A percentile compares a stretch with the other conserved stretches of the same genome.
Evolutionary conservation across 108 stramenopile species (phyloP).

Genomic region (Chaetoceros tenuissimus): DNA sequence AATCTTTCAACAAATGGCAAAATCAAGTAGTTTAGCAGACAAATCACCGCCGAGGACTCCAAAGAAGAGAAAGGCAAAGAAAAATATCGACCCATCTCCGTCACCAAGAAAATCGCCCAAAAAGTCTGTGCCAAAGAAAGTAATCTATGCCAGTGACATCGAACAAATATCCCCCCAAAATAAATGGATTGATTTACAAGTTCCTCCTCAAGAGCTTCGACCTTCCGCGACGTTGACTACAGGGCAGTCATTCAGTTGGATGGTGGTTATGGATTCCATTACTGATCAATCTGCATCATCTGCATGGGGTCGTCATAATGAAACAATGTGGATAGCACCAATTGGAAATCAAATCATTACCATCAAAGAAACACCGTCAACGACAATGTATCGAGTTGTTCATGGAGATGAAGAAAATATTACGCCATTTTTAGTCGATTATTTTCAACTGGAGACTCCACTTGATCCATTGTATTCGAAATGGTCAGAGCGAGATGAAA

Average conservation of each 20-base stretch:
- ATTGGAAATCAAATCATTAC: conserved; percentile 44
- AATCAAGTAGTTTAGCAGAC: no score
- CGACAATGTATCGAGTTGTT: conserved; percentile 65
- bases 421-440: conserved; percentile 34
- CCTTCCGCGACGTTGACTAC: conserved; percentile 77
- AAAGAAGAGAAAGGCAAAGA: no score
- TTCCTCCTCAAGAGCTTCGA: conserved; percentile 60
- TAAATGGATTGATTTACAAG: conserved; percentile 53
- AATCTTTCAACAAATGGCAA: no score
- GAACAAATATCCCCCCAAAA: conserved; percentile 32
- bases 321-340: conserved; percentile 76
- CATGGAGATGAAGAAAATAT: conserved; percentile 22
- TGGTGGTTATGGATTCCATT: conserved; percentile 25
- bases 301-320: conserved; percentile 82
- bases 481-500: conserved; percentile 61
- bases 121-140: no score
- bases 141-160: conserved; percentile 20
- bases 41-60: no score
- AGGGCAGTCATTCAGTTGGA: conserved; percentile 83
- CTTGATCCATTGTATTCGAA: conserved; percentile 53
- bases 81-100: no score
- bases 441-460: conserved; percentile 66
- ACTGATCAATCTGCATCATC: conserved; percentile 24
- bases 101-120: no score
- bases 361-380: conserved; percentile 64